Base-by-base conservation (phyloP, 169 alveolate species). In the Eimeria zaria region DNA sequence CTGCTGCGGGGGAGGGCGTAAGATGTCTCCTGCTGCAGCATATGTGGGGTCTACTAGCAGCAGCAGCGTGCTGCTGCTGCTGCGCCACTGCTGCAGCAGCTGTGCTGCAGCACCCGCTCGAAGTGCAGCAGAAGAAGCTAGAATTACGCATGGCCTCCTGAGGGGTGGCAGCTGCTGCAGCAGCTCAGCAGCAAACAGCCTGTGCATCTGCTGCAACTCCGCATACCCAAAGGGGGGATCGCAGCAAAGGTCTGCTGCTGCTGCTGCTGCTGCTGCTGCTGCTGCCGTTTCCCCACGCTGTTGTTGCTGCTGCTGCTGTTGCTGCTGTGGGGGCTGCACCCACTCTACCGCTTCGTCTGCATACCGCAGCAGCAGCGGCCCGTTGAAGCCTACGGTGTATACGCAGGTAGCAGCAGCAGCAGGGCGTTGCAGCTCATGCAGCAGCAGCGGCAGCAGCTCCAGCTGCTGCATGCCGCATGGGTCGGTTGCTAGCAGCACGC, bases 301-400 rank as follows among this genome's bases (percentile, higher is more conserved):
- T 89, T 76, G 87, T 60, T 76, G 87, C 87, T 76, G 95, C 95
- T 71, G 84, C 60, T 62, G 88, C 80, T 69, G 80, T 46, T 16
- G 76, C n/a, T 58, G 11, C 44, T 80, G 84, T 41, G 58, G 55
- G 36, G 76, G 88, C 80, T 46, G 73, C 60, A 90, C 78, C 95
- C 95, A 90, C 78, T 90, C 95, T 33, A 62, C 95, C 4, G 71
- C 95, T 55, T 90, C 95, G 53, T 36, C 95, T 11, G 95, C 95
- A 22, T 41, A 74, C 80, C 81, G 95, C 78, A 90, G 89, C 73
- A 90, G 95, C 88, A 46, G 74, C 48, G 95, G 95, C 64, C 39
- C 84, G 5, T 81, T 81, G 16, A 81, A 81, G 12, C 89, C 95
- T 20, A 90, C 95, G 78, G 88, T 67, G 95, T 90, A 90, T 36